Conservation (phyloP, 176 grass and related monocot species). For the Bothriochloa decipiens region DNA sequence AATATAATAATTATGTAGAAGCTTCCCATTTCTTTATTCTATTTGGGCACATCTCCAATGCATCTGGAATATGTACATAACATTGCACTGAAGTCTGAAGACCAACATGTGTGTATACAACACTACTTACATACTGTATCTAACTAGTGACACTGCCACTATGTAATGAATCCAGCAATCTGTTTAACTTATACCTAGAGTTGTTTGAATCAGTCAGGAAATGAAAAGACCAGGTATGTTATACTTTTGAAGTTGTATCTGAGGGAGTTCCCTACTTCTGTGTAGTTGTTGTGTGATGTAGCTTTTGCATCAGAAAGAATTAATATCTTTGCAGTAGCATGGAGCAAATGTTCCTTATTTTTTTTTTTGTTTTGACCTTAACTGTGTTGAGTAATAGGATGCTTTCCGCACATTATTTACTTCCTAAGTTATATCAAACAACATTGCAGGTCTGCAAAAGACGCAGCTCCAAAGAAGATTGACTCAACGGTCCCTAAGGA, state of each 20-base stretch:
- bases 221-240: not conserved
- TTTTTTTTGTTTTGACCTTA: not conserved
- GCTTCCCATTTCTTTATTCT: not conserved
- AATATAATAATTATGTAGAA: slow-evolving; percentile 9
- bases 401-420: not conserved
- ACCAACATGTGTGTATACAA: not conserved
- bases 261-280: not conserved
- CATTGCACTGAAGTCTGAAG: not conserved
- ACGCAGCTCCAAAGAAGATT: slow-evolving; percentile 40
- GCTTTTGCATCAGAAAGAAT: not conserved
- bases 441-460: slow-evolving; percentile 51
- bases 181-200: slow-evolving; percentile 10
- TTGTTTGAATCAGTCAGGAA: not conserved
- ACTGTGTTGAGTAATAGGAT: not conserved
- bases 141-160: not conserved
- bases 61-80: not conserved
- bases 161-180: not conserved
- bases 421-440: not conserved
- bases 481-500: slow-evolving; percentile 47
- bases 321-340: not conserved
- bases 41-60: not conserved
- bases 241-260: slow-evolving; percentile 5
- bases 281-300: slow-evolving; percentile 7
- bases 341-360: not conserved
- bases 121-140: not conserved